Evolutionary conservation across 257 asterid species (phyloP).

Genomic region (Fraxinus americana): DNA sequence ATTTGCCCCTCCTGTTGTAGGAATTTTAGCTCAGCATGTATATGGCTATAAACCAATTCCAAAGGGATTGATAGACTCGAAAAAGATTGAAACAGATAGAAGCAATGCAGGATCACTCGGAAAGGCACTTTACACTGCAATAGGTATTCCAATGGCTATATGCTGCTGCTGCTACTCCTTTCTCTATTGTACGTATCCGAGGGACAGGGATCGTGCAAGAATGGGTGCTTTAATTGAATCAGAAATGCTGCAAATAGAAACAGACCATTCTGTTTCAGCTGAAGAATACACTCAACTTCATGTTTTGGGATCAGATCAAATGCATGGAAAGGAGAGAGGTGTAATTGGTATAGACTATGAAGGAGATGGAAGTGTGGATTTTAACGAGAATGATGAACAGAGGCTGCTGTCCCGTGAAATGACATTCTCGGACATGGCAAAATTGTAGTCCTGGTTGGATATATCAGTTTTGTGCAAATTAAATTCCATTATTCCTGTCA

Average conservation of each 20-base stretch:
- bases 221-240: conserved; percentile 66
- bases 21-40: conserved; percentile 64
- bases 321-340: conserved; percentile 33
- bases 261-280: conserved; percentile 25
- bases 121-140: conserved; percentile 88
- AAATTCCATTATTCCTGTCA: background rate
- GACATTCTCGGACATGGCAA: conserved; percentile 27
- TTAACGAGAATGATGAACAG: conserved; percentile 52
- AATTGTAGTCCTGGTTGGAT: conserved; percentile 12
- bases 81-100: conserved; percentile 56
- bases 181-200: conserved; percentile 74
- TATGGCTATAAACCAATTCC: conserved; percentile 71
- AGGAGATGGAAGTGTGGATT: conserved; percentile 36
- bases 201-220: conserved; percentile 82
- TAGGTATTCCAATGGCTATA: conserved; percentile 71
- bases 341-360: conserved; percentile 44
- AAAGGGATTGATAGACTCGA: conserved; percentile 39
- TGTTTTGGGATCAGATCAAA: conserved; percentile 29
- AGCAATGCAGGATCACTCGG: conserved; percentile 84
- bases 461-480: background rate
- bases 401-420: conserved; percentile 46
- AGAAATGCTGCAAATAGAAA: conserved; percentile 52
- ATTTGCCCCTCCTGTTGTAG: conserved; percentile 88
- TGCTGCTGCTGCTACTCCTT: conserved; percentile 74
- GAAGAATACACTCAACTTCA: conserved; percentile 35